Conservation (phyloP, 352 stramenopile genomes). For the Phytopythium kandeliae region DNA sequence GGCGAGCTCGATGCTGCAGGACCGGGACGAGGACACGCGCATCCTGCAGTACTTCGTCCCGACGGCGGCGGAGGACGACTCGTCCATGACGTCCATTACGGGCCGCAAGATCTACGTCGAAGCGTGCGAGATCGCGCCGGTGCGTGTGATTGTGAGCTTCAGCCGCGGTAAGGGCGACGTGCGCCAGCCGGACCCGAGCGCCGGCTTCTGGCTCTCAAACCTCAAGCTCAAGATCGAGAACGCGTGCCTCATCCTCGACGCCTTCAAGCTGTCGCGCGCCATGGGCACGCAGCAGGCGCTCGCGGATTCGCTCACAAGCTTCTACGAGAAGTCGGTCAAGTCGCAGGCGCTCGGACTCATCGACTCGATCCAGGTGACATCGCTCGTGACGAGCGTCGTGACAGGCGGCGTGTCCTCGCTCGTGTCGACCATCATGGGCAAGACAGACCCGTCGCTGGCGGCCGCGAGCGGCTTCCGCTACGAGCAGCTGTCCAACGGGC, state of each 20-base stretch:
- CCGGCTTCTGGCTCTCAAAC: constrained; percentile 74
- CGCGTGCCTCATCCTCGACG: constrained; percentile 66
- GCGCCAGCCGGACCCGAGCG: constrained; percentile 12
- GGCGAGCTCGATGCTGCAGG: constrained; percentile 16
- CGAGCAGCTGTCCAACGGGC: constrained; percentile 65
- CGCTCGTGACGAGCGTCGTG: constrained; percentile 79
- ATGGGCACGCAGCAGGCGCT: constrained; percentile 73
- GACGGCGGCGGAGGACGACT: constrained; percentile 31
- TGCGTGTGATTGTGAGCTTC: constrained; percentile 76
- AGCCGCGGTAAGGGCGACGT: constrained; percentile 61
- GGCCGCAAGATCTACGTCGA: constrained; percentile 77
- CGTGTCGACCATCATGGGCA: constrained; percentile 75
- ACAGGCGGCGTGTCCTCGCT: constrained; percentile 69
- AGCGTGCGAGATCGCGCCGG: constrained; percentile 54
- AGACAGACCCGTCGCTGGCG: constrained; percentile 54
- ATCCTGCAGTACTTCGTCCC: constrained; percentile 70
- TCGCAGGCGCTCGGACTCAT: constrained; percentile 76
- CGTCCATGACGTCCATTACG: constrained; percentile 66
- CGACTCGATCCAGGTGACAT: constrained; percentile 83
- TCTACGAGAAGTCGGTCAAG: constrained; percentile 82
- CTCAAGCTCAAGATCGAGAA: constrained; percentile 87
- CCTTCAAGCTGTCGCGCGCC: constrained; percentile 57
- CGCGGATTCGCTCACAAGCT: constrained; percentile 48
- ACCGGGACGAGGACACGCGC: constrained; percentile 31
- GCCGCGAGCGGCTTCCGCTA: constrained; percentile 49